Conservation (phyloP, 495 filamentous ascomycete genomes). For the Achaetomiella virescens region DNA sequence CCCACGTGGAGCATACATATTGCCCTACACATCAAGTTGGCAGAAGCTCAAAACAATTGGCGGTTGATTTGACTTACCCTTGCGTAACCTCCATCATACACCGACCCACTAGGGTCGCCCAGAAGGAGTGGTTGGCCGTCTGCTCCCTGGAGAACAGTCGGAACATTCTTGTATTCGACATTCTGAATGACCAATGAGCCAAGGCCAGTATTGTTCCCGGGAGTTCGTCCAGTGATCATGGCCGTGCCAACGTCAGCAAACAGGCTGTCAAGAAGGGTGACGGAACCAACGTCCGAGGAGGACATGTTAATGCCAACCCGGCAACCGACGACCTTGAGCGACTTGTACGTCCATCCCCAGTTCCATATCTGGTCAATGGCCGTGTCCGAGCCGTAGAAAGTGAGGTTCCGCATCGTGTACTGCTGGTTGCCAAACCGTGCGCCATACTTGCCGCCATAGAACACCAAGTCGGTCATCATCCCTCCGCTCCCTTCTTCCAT, state of each 20-base stretch:
- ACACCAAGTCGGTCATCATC: slow-evolving; percentile 64
- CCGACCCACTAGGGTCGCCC: slow-evolving; percentile 19
- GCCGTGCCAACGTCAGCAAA: slow-evolving; percentile 58
- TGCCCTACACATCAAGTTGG: slow-evolving; percentile 17
- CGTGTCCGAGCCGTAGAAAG: slow-evolving; percentile 75
- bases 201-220: slow-evolving; percentile 51
- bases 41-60: not conserved
- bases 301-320: slow-evolving; percentile 73
- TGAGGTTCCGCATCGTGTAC: slow-evolving; percentile 82
- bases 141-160: slow-evolving; percentile 48
- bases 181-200: slow-evolving; percentile 77
- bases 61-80: slow-evolving; percentile 33
- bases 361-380: slow-evolving; percentile 85
- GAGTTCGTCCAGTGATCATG: slow-evolving; percentile 55
- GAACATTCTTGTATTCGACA: slow-evolving; percentile 51
- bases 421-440: slow-evolving; percentile 71
- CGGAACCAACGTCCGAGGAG: slow-evolving; percentile 60
- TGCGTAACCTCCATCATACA: slow-evolving; percentile 20
- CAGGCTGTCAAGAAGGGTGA: slow-evolving; percentile 71
- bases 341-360: slow-evolving; percentile 84
- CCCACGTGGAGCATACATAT: slow-evolving; percentile 21
- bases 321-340: slow-evolving; percentile 68
- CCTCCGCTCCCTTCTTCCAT: slow-evolving; percentile 71
- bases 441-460: slow-evolving; percentile 60
- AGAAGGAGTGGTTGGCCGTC: slow-evolving; percentile 43